Conservation (phyloP, 805 yeast genomes). For the Myxozyma sirexii region DNA sequence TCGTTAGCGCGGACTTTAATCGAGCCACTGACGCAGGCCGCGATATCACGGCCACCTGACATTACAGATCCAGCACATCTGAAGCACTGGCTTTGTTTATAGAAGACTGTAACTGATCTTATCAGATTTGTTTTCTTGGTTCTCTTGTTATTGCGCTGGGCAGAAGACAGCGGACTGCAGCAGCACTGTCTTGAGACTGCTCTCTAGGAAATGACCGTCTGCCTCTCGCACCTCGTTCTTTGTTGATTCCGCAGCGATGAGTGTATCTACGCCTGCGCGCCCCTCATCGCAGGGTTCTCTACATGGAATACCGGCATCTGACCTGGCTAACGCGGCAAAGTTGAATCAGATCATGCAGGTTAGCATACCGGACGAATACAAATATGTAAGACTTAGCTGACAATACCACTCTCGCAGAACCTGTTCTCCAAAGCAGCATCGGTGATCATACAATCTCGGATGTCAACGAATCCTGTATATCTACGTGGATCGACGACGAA, state of each 20-base stretch:
- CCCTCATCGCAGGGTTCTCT: not conserved
- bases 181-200: not conserved
- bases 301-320: not conserved
- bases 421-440: conserved; percentile 47
- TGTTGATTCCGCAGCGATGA: conserved; percentile 1
- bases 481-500: conserved; percentile 30
- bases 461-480: conserved; percentile 35
- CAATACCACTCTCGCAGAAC: conserved; percentile 36
- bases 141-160: not conserved
- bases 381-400: not conserved
- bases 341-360: conserved; percentile 33
- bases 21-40: conserved; percentile 8
- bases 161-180: not conserved
- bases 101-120: too few species aligned
- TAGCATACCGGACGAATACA: not conserved
- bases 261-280: not conserved
- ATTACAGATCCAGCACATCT: not conserved
- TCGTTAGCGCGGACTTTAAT: not conserved
- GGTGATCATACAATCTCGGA: conserved; percentile 42
- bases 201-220: not conserved
- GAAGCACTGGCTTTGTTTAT: too few species aligned
- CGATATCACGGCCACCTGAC: conserved; percentile 2
- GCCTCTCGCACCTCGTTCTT: not conserved
- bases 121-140: too few species aligned
- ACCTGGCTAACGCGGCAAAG: not conserved